These are phyloP conservation scores for Xylariaceae sp. DNA, from an alignment of 2,329 filamentous ascomycete genomes.

Conservation along the genomic window DNA sequence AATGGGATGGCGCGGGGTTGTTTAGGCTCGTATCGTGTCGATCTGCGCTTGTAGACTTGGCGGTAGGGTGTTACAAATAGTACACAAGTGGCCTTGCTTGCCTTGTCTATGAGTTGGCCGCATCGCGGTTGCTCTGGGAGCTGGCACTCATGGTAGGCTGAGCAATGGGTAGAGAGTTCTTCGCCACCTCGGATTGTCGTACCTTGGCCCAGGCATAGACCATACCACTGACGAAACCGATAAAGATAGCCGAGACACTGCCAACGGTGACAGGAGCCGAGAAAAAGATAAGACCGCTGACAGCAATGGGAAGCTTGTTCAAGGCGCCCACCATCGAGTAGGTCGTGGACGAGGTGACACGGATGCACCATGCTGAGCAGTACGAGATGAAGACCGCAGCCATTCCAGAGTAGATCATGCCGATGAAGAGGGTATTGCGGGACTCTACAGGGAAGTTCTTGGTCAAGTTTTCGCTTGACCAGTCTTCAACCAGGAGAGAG, in stretches of 20 bases:
- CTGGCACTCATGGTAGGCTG: constrained; percentile 80
- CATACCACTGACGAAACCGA: constrained; percentile 89
- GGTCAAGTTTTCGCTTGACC: constrained; percentile 78
- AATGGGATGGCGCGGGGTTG: constrained; percentile 10
- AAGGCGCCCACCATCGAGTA: constrained; percentile 98
- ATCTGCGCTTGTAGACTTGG: neutral
- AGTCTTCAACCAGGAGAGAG: constrained; percentile 85
- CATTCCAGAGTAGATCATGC: constrained; percentile 92
- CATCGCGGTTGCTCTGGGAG: constrained; percentile 85
- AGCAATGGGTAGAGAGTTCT: constrained; percentile 66
- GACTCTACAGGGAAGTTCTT: constrained; percentile 85
- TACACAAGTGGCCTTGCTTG: neutral
- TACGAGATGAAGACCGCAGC: constrained; percentile 99
- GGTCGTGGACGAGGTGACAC: constrained; percentile 93
- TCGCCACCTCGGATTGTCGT: constrained; percentile 67
- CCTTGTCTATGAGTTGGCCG: constrained; percentile 61
- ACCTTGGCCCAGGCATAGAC: constrained; percentile 88
- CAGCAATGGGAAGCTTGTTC: constrained; percentile 94
- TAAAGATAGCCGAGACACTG: constrained; percentile 83
- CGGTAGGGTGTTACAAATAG: too few relatives aligned
- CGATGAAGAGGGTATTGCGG: constrained; percentile 75
- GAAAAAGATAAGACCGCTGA: constrained; percentile 94
- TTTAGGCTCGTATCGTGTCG: constrained; percentile 7
- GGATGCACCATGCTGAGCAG: constrained; percentile 97
- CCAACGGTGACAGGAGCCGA: constrained; percentile 88